Evolutionary conservation across 257 asterid species (phyloP), one percentile per base, ranked within the genome.

Genomic region (Orobanche coerulescens): DNA sequence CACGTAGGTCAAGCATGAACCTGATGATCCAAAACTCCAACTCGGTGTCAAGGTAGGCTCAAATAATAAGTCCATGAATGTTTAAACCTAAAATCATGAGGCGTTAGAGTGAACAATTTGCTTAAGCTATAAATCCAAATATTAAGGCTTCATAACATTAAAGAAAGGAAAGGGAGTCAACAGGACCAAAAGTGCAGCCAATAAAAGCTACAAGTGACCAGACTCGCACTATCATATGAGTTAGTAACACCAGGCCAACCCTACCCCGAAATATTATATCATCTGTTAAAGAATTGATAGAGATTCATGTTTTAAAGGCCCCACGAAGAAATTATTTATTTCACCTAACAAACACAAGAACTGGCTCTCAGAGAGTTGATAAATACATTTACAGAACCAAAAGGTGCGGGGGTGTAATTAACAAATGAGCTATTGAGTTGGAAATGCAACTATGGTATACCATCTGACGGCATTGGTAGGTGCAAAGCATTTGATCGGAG

Each of bases 381-480:
- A 20, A 37, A 58, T 20, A 13, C 49, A 37, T 58, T 37, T 23
- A 12, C 22, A 36, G 7, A 39, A 39, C 20, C 33, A 62, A n/a
- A 58, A 16, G 0, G 4, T 18, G 7, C 3, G 7, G 7, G 36
- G 36, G 36, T 3, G 43, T 42, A 9, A 33, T 1, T 22, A 57
- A 53, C 15, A 13, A 7, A 55, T 23, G 51, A 28, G 19, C 15
- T 0, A 9, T 31, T 49, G 42, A 70, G 59, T 30, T 58, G 62
- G 34, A 24, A 58, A 26, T 2, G 51, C 52, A 61, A 61, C 13
- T 14, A 50, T 0, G 18, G 59, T 58, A 16, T 75, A 89, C 98
- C 97, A 89, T 89, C 79, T 93, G 99, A 28, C 97, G 97, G 71
- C 99, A 93, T 71, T 93, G 99, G 62, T 89, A 93, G 50, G 99